These are phyloP conservation scores for Isoetes taiwanensis DNA, from an alignment of 75 land plant genomes.

Conservation along the genomic window DNA sequence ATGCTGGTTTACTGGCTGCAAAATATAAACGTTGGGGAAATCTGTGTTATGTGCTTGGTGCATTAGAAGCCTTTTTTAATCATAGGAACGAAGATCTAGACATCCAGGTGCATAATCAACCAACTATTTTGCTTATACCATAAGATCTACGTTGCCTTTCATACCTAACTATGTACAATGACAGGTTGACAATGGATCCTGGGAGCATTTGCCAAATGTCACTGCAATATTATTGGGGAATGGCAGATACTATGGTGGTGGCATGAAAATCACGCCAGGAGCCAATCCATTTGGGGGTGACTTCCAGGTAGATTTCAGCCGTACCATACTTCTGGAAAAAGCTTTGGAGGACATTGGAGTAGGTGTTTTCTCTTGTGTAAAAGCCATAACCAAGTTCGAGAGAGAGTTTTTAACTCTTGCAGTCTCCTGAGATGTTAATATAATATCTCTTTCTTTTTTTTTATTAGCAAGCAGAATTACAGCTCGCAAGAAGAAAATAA, in stretches of 20 bases:
- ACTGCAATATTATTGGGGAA: slow-evolving; percentile 83
- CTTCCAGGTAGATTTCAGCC: slow-evolving; percentile 42
- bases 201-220: slow-evolving; percentile 51
- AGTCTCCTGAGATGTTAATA: background rate
- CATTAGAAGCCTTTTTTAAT: slow-evolving; percentile 62
- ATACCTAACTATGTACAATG: background rate
- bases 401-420: background rate
- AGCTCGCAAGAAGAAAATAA: no score
- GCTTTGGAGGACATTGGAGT: no score
- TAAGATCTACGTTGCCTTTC: background rate
- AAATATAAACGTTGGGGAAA: slow-evolving; percentile 77
- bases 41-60: slow-evolving; percentile 83
- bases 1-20: slow-evolving; percentile 71
- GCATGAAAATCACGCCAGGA: slow-evolving; percentile 84
- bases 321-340: no score
- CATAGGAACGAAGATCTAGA: slow-evolving; percentile 62
- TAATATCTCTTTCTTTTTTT: background rate
- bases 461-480: no score
- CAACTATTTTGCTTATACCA: background rate
- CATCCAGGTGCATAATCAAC: slow-evolving; percentile 40
- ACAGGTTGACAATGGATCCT: slow-evolving; percentile 66
- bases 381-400: no score
- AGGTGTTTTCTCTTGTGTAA: no score
- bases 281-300: slow-evolving; percentile 67
- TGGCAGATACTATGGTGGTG: slow-evolving; percentile 94